Conservation (phyloP, 164 flowering plant species). For the Taxillus chinensis region DNA sequence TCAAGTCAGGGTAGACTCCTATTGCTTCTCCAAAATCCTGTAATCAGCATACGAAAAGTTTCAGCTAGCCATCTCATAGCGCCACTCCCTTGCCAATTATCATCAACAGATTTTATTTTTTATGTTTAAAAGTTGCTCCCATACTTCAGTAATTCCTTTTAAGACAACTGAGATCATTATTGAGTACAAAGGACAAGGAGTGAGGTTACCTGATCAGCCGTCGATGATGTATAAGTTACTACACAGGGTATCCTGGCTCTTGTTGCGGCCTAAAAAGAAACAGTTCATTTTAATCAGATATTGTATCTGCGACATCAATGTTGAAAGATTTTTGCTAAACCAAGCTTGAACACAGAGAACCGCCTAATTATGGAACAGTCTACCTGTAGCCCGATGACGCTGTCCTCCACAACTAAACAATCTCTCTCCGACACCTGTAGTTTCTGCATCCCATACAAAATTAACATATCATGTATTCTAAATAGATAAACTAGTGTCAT, state of each 20-base stretch:
- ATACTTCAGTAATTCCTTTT: background rate
- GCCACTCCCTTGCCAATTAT: no score
- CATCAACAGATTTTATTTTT: no score
- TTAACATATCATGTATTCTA: background rate
- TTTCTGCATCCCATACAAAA: constrained; percentile 32
- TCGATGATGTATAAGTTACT: constrained; percentile 80
- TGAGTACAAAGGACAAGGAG: background rate
- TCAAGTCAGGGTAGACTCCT: constrained; percentile 73
- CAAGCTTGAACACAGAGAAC: background rate
- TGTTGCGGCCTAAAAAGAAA: constrained; percentile 66
- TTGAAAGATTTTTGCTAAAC: background rate
- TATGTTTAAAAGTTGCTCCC: background rate
- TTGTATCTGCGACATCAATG: background rate
- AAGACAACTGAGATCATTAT: background rate
- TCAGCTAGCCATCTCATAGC: background rate
- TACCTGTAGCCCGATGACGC: constrained; percentile 91
- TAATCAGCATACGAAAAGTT: background rate
- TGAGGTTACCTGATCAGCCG: constrained; percentile 68
- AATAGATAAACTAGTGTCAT: background rate
- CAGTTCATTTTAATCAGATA: constrained; percentile 1
- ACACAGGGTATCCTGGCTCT: constrained; percentile 86
- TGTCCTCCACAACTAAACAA: constrained; percentile 92
- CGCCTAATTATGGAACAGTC: background rate
- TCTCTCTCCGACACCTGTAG: constrained; percentile 49
- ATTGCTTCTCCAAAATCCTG: constrained; percentile 88